These are phyloP conservation scores for Triticum turgidum DNA, from an alignment of 176 grass and related monocot species.

Conservation along the genomic window DNA sequence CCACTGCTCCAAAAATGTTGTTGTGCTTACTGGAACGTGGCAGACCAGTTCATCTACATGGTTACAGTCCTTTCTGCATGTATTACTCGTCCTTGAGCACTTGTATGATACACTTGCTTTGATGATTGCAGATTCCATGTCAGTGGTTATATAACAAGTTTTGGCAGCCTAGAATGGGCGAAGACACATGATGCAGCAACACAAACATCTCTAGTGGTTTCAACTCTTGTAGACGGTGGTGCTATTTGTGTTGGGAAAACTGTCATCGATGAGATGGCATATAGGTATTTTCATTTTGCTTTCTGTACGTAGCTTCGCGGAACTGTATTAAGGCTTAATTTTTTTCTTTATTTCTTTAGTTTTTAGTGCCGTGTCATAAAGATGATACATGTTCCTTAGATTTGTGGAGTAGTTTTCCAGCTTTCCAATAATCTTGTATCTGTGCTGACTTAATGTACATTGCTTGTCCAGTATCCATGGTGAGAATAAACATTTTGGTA, in stretches of 20 bases:
- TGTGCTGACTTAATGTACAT: constrained; percentile 22
- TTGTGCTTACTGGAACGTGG: not conserved
- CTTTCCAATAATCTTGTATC: not conserved
- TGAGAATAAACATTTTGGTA: constrained; percentile 85
- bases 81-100: constrained; percentile 23
- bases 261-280: constrained; percentile 93
- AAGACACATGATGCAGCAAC: constrained; percentile 56
- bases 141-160: constrained; percentile 68
- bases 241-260: constrained; percentile 95
- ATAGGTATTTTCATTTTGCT: constrained; percentile 48
- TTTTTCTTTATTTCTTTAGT: not conserved
- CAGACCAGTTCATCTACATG: not conserved
- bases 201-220: constrained; percentile 70
- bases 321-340: not conserved
- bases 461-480: constrained; percentile 70
- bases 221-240: constrained; percentile 68
- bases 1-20: not conserved
- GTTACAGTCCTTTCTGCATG: not conserved
- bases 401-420: not conserved
- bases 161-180: constrained; percentile 76
- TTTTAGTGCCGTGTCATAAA: not conserved
- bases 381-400: not conserved
- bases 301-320: not conserved
- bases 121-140: constrained; percentile 76
- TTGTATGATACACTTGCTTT: constrained; percentile 7